Evolutionary conservation across 2,329 filamentous ascomycete genomes (phyloP), one percentile per base, ranked within the genome.

Genomic region (Sporothrix schenckii): DNA sequence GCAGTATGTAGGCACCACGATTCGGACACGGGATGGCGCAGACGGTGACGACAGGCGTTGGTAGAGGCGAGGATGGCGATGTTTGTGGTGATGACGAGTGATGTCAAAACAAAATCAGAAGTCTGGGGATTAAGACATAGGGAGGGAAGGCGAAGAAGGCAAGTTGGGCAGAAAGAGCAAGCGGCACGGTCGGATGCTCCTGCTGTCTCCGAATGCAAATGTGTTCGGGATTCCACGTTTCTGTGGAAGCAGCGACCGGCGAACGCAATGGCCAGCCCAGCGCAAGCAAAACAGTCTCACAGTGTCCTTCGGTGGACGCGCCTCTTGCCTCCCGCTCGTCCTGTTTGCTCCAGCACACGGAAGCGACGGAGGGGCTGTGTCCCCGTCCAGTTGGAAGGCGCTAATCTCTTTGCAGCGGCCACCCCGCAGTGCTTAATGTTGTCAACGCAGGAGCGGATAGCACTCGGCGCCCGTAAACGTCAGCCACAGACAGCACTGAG

Each of bases 281-380:
- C 11, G 34, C 34, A 24, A 24, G 24, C 24, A 24, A 2, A 2
- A 24, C 24, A 24, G 24, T 24, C 24, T 27, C 50, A 65, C 41
- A 30, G 44, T 50, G 50, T 34, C 30, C 56, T 60, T 3, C 19
- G 30, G 39, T 47, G 58, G 58, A 19, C 56, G 14, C 58, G n/a
- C 21, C 27, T 27, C 19, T 21, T 52, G 39, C 16, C 10, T 39
- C 56, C 44, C n/a, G 11, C 24, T 63, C 58, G 16, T 47, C 21
- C 39, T 16, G 39, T 63, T 39, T 61, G 13, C 21, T 47, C 58
- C 41, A 39, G 34, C 24, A 34, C 6, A 41, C 70, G 70, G 70
- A 71, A 71, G 70, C 41, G n/a, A 69, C 70, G 70, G 70, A 67
- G 66, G 70, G 70, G 70, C 70, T 71, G 52, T 69, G 67, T 56